Base-by-base conservation (phyloP, 352 stramenopile species). In the Achlya hypogyna region DNA sequence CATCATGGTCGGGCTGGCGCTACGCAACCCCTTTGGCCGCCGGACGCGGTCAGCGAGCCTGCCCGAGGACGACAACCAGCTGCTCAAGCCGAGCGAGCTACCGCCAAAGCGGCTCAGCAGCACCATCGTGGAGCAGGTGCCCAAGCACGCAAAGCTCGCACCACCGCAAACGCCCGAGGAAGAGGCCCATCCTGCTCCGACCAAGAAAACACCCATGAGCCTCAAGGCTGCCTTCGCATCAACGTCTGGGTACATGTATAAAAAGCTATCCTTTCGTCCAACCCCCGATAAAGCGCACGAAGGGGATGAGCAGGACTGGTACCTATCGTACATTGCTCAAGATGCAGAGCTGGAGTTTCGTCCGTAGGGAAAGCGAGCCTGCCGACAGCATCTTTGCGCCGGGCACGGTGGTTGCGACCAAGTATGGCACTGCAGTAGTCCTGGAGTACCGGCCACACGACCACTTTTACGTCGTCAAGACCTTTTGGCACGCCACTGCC, bases 371-470 rank as follows among this genome's bases (percentile, higher is more conserved):
- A 20, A 20, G 42, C 22, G 29, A 34, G 6, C 6, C 6, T 16
- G 29, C 29, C 23, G 49, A 54, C 16, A 16, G 49, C 49, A 34
- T 54, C 23, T 54, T 34, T 16, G 6, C 49, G 29, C 6, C 6
- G 6, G 49, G 49, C 29, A 54, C 49, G 29, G 29, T 54, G 54
- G 85, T 93, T 4, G 73, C 82, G 18, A 93, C 85, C 23, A 81
- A 74, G 43, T 93, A 87, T 65, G 85, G 85, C 29, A 93, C 85
- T 3, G 85, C 82, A 20, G 79, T 78, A 0, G 79, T 93, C 42
- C 62, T 92, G 31, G 82, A 91, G 32, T 78, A 89, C 58, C 85
- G 83, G 38, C 45, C 70, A 0, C 81, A 91, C 38, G 85, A 91
- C 68, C 72, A 76, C 23, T 88, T 91, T 53, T 87, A 86, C 69